A percentile compares a stretch with the other conserved stretches of the same genome.
phyloP scores from a whole-genome alignment of 441 rosid species.

The Cnidoscolus chayamansa region DNA sequence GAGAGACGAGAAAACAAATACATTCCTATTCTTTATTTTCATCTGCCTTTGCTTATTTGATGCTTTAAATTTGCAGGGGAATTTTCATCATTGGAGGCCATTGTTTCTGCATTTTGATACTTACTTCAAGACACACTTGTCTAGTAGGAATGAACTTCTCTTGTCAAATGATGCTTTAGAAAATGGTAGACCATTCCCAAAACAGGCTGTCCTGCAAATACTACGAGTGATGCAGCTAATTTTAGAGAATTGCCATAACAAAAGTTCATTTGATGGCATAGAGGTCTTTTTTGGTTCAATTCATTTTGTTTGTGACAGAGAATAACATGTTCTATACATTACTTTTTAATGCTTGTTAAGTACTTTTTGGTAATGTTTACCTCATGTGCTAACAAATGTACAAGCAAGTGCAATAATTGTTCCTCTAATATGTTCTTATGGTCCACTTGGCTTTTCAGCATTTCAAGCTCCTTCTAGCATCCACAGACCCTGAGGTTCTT shows the following conservation, averaged over 20 bases:
- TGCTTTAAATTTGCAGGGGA: constrained; percentile 61
- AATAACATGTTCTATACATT: not conserved
- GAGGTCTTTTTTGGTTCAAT: constrained; percentile 53
- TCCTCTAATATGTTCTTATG: constrained; percentile 24
- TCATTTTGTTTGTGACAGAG: not conserved
- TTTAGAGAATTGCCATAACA: constrained; percentile 91
- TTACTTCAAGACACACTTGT: constrained; percentile 80
- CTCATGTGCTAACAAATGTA: not conserved
- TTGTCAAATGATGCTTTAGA: constrained; percentile 68
- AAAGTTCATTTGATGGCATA: constrained; percentile 86
- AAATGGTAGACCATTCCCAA: constrained; percentile 76
- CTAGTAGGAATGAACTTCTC: constrained; percentile 76
- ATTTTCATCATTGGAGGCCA: constrained; percentile 98
- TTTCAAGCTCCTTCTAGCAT: constrained; percentile 87
- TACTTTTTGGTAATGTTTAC: not conserved
- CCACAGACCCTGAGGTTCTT: constrained; percentile 94
- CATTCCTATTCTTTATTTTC: not conserved
- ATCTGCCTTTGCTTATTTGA: constrained; percentile 26
- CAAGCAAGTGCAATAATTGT: constrained; percentile 7
- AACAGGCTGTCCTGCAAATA: constrained; percentile 78
- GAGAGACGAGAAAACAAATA: not conserved
- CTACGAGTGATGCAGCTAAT: constrained; percentile 87
- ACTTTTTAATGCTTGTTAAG: not conserved
- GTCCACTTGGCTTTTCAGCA: constrained; percentile 50
- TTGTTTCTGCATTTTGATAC: constrained; percentile 89